phyloP scores from a whole-genome alignment of 2,329 filamentous ascomycete species.

The Pyrenophora tritici-repentis region DNA sequence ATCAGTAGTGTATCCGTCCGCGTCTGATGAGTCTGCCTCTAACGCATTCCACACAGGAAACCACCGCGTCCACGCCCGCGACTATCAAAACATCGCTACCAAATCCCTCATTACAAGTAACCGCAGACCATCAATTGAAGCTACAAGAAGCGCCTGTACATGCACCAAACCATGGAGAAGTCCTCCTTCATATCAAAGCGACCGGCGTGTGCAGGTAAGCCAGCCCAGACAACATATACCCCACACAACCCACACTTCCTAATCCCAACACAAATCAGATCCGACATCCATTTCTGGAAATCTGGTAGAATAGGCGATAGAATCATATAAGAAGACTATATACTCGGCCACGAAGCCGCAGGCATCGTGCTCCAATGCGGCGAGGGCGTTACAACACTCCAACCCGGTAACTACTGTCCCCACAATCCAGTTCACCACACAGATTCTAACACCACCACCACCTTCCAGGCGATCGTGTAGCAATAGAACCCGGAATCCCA shows the following conservation, averaged over 20 bases:
- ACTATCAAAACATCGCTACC: slow-evolving; percentile 33
- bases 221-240: too few species aligned
- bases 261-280: slow-evolving; percentile 48
- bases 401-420: slow-evolving; percentile 44
- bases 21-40: background rate
- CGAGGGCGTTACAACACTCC: slow-evolving; percentile 58
- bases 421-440: background rate
- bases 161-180: slow-evolving; percentile 59
- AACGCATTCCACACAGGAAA: slow-evolving; percentile 8
- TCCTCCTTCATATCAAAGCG: slow-evolving; percentile 64
- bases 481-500: slow-evolving; percentile 68
- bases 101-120: slow-evolving; percentile 64
- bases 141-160: slow-evolving; percentile 62
- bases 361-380: slow-evolving; percentile 64
- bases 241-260: background rate
- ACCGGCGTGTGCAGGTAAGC: slow-evolving; percentile 67
- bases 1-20: background rate
- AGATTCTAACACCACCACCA: background rate
- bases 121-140: slow-evolving; percentile 64
- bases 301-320: slow-evolving; percentile 66
- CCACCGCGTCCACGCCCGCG: slow-evolving; percentile 14
- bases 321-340: slow-evolving; percentile 66
- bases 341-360: slow-evolving; percentile 68
- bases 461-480: slow-evolving; percentile 63
- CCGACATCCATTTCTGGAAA: slow-evolving; percentile 73